Evolutionary conservation across 345 rosid genomes (phyloP), one percentile per base, ranked within the genome.

Genomic region (Brassica cretica): DNA sequence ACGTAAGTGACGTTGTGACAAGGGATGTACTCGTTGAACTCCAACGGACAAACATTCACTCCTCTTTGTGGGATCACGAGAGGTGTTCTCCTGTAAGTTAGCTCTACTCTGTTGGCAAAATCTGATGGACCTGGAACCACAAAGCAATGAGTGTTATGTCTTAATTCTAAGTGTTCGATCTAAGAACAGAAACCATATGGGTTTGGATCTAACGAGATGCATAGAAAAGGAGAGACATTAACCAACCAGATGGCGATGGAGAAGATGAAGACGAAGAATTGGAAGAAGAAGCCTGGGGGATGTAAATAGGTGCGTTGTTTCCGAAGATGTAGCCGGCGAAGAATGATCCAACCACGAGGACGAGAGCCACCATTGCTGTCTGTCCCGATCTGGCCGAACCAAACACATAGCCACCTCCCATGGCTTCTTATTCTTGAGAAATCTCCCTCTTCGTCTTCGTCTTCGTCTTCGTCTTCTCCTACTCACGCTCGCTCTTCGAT

Each of bases 21-120:
- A 24, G 99, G 99, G 37, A 89, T 90, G 75, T 93, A 82, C 86
- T 93, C 99, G 59, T 93, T 95, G 82, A 84, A 89, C 75, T 68
- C 74, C 80, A 90, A 51, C 10, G 99, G 98, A 33, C 99, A 95
- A 19, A 88, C 86, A 81, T 89, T 78, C 75, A 91, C 73, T 78
- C 96, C 91, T 66, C 41, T 86, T 72, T 83, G 80, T 1, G 93
- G 91, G 67, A 94, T 87, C 24, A 75, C 21, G 16, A 89, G 63
- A 9, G 95, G 90, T 24, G 71, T 75, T 86, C 32, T 80, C 78
- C 92, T 83, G 79, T 95, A 85, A 65, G 88, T 72, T 46, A 89
- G 79, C 39, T 80, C 73, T 72, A 94, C 79, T 78, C 80, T 83
- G 78, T 90, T 93, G 6, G 81, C 51, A 51, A 91, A 89, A 62